phyloP scores from a whole-genome alignment of 2,329 filamentous ascomycete genomes.

The Trichoderma citrinoviride region DNA sequence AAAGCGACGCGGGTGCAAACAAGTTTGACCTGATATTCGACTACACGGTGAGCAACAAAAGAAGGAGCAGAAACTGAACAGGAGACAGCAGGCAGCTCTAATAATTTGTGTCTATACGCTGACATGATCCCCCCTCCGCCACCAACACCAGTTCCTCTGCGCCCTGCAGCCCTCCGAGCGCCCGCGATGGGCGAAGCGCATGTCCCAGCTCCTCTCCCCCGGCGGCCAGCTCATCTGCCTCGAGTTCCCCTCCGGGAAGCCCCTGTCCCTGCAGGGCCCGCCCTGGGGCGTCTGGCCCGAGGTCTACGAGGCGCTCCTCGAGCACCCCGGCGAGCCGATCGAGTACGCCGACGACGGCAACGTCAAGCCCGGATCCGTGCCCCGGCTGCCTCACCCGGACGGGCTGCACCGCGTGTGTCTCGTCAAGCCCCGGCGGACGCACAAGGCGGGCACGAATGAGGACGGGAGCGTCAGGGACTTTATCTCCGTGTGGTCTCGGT shows the following conservation, averaged over 20 bases:
- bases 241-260: conserved; percentile 75
- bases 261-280: conserved; percentile 62
- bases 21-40: conserved; percentile 66
- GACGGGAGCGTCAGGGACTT: conserved; percentile 51
- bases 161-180: conserved; percentile 56
- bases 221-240: conserved; percentile 60
- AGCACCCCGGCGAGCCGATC: conserved; percentile 65
- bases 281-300: conserved; percentile 68
- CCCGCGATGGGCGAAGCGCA: conserved; percentile 52
- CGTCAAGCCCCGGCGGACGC: conserved; percentile 50
- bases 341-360: conserved; percentile 51
- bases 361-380: conserved; percentile 42
- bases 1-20: conserved; percentile 41
- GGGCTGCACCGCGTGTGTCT: conserved; percentile 47
- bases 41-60: conserved; percentile 51
- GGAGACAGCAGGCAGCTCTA: not conserved
- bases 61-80: not conserved
- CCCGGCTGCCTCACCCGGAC: conserved; percentile 28
- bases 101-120: not conserved
- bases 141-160: conserved; percentile 54
- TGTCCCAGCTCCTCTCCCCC: conserved; percentile 48
- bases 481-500: conserved; percentile 52
- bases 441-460: conserved; percentile 44
- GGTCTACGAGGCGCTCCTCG: conserved; percentile 70
- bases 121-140: not conserved